A percentile compares a stretch with the other conserved stretches of the same genome.
Conservation (phyloP, 1,139 yeast genomes). For the Arxiozyma heterogenica region DNA sequence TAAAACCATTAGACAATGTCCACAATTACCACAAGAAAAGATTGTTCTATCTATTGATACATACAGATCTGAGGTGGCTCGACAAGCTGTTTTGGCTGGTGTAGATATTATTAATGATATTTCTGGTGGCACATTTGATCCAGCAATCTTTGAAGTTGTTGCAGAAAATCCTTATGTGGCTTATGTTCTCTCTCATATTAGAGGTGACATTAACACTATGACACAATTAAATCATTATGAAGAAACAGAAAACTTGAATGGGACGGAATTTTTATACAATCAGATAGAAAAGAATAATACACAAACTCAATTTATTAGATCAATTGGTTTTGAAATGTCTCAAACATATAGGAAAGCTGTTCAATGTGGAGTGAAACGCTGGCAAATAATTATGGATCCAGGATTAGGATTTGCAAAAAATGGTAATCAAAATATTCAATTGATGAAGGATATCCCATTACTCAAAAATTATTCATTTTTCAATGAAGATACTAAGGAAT, state of each 20-base stretch:
- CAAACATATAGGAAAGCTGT: constrained; percentile 49
- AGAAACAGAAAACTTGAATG: constrained; percentile 28
- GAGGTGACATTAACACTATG: constrained; percentile 82
- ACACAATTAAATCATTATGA: constrained; percentile 45
- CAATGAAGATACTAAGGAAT: constrained; percentile 7
- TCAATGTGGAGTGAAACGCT: constrained; percentile 58
- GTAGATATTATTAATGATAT: constrained; percentile 91
- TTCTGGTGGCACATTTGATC: constrained; percentile 66
- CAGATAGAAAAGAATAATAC: constrained; percentile 10
- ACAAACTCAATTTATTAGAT: constrained; percentile 22
- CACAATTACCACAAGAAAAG: constrained; percentile 32
- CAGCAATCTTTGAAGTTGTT: constrained; percentile 52
- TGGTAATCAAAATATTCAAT: constrained; percentile 53
- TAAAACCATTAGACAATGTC: constrained; percentile 45
- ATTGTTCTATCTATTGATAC: constrained; percentile 74
- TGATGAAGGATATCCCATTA: constrained; percentile 51
- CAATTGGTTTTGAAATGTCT: constrained; percentile 59
- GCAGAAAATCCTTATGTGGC: constrained; percentile 60
- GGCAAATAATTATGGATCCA: constrained; percentile 91
- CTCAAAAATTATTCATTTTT: constrained; percentile 44
- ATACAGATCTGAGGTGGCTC: constrained; percentile 68
- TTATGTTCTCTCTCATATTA: constrained; percentile 71
- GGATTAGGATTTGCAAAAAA: constrained; percentile 92
- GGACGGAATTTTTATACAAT: constrained; percentile 3
- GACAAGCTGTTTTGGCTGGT: constrained; percentile 57